These are phyloP conservation scores for Naganishia cerealis DNA, from an alignment of 1,284 basidiomycete genomes.

Conservation along the genomic window DNA sequence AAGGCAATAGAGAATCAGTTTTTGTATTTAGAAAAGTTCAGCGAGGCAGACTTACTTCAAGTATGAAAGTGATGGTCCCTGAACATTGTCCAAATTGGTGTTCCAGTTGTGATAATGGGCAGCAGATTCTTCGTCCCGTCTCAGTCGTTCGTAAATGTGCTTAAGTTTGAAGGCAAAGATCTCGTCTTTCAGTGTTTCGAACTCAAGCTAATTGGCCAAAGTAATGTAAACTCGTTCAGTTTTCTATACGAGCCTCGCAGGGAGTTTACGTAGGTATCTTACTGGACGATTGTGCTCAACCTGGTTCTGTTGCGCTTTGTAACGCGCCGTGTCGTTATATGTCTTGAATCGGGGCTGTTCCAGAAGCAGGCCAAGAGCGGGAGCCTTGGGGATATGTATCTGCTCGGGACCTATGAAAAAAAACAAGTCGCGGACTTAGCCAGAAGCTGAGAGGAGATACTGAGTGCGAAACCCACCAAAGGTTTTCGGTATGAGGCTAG, in stretches of 20 bases:
- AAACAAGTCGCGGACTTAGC: neutral
- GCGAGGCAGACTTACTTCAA: conserved; percentile 16
- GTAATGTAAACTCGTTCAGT: conserved; percentile 51
- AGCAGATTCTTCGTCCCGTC: conserved; percentile 69
- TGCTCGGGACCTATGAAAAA: conserved; percentile 61
- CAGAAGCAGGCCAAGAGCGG: conserved; percentile 88
- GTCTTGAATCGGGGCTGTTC: conserved; percentile 77
- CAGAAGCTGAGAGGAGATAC: neutral
- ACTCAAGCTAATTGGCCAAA: conserved; percentile 61
- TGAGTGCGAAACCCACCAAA: conserved; percentile 50
- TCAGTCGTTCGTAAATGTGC: conserved; percentile 79
- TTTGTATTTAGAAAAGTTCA: neutral
- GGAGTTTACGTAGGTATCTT: neutral
- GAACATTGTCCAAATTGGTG: conserved; percentile 27
- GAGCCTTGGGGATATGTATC: conserved; percentile 92
- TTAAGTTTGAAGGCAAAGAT: conserved; percentile 79
- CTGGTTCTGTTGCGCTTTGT: conserved; percentile 29
- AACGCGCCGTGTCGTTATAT: conserved; percentile 59
- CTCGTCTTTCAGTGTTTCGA: conserved; percentile 63
- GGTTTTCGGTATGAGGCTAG: conserved; percentile 65
- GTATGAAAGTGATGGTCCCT: conserved; percentile 22
- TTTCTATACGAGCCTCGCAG: neutral
- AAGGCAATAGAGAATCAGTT: neutral
- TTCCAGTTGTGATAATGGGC: conserved; percentile 28
- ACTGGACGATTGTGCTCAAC: conserved; percentile 43